Base-by-base conservation (phyloP, 164 flowering plant species). In the Cinnamomum chago region DNA sequence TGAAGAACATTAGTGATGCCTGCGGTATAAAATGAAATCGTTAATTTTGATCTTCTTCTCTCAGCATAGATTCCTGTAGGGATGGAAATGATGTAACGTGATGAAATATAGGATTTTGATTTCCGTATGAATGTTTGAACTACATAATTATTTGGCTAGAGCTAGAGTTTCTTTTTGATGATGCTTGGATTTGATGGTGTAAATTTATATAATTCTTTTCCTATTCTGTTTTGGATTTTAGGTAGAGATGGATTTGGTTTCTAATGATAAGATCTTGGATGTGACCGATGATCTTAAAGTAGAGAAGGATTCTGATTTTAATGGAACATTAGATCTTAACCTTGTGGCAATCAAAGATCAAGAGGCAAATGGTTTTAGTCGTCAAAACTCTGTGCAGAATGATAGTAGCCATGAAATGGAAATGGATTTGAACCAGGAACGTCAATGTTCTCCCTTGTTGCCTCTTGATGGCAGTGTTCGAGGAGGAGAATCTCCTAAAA, bases 181-280 rank as follows among this genome's bases (percentile, higher is more conserved):
- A 40, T 40, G 47, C 47, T 40, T 40, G 47, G 9, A 40, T 40
- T 40, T 40, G 47, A 7, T 40, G 47, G 2, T 40, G 47, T 40
- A 7, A 40, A 9, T 40, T 40, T 40, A 40, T 40, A 1, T 40
- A 40, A 5, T 40, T 40, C 47, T 40, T 40, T 30, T 58, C 51
- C 67, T 15, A 22, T 58, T 60, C 50, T 79, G 58, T 47, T 14
- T 65, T 65, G 51, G 58, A 28, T 20, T 72, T 73, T 3, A 60
- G 51, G 70, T 73, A 81, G 82, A 75, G 40, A 77, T 78, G 84
- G 76, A 78, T 70, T 35, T 78, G 77, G 76, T 30, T 68, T 83
- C 81, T 70, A 58, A 72, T 25, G 79, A 76, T 65, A 24, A 50
- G 17, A 67, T 23, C 50, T 65, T 77, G 23, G 76, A 75, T 23